Evolutionary conservation across 352 stramenopile species (phyloP).

Genomic region (Phytophthora sp.): DNA sequence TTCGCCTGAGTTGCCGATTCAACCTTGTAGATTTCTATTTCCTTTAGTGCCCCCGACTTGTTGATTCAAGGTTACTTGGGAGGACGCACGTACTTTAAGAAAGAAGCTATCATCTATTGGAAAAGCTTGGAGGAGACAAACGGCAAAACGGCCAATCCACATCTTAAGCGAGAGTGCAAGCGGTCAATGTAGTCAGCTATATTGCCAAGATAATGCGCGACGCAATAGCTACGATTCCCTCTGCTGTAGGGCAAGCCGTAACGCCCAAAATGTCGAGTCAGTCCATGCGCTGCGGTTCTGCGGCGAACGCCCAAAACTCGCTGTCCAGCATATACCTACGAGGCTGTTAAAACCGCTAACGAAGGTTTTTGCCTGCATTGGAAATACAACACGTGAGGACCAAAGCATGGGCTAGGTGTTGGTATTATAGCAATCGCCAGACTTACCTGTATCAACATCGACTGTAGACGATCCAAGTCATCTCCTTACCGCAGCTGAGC

Average conservation of each 20-base stretch:
- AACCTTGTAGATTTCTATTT: constrained; percentile 13
- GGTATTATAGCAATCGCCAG: background rate
- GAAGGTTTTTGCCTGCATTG: constrained; percentile 31
- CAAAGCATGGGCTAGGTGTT: constrained; percentile 21
- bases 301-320: constrained; percentile 20
- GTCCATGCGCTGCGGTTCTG: constrained; percentile 3
- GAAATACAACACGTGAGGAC: constrained; percentile 23
- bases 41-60: constrained; percentile 3
- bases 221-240: background rate
- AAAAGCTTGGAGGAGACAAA: background rate
- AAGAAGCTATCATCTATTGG: constrained; percentile 12
- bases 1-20: no score
- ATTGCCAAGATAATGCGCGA: constrained; percentile 10
- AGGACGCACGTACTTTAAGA: background rate
- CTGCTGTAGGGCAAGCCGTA: background rate
- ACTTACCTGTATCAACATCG: constrained; percentile 19
- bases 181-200: constrained; percentile 5
- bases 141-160: background rate
- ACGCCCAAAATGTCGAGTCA: constrained; percentile 6
- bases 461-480: constrained; percentile 4
- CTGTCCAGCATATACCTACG: constrained; percentile 23
- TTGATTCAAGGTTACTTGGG: constrained; percentile 4
- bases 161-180: background rate
- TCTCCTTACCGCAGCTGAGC: background rate
- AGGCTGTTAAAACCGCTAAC: constrained; percentile 12